These are phyloP conservation scores for Boeremia lycopersici DNA, from an alignment of 2,329 filamentous ascomycete species.

Conservation along the genomic window DNA sequence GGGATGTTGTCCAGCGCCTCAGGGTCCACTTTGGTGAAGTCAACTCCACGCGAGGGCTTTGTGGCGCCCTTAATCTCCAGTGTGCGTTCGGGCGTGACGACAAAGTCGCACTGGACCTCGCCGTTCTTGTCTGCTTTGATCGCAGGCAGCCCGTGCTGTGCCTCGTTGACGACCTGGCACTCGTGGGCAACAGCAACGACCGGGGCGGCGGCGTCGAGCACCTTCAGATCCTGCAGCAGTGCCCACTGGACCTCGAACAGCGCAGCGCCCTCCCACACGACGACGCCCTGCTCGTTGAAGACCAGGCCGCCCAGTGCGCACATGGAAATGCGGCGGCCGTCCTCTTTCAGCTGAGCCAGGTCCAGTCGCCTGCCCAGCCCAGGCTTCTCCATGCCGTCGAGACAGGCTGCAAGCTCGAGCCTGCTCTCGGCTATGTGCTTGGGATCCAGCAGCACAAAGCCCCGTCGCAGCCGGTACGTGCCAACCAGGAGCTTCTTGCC, in stretches of 20 bases:
- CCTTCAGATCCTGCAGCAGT: constrained; percentile 45
- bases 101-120: constrained; percentile 52
- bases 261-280: constrained; percentile 51
- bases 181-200: constrained; percentile 50
- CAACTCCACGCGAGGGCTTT: constrained; percentile 46
- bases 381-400: constrained; percentile 53
- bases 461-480: constrained; percentile 51
- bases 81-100: constrained; percentile 46
- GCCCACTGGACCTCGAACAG: constrained; percentile 55
- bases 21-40: constrained; percentile 47
- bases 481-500: constrained; percentile 52
- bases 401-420: constrained; percentile 44
- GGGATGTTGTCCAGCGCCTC: constrained; percentile 49
- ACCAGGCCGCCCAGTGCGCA: constrained; percentile 51
- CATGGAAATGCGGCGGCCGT: constrained; percentile 40
- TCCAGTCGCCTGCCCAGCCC: constrained; percentile 44
- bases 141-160: constrained; percentile 24
- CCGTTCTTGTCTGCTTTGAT: constrained; percentile 38
- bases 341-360: constrained; percentile 44
- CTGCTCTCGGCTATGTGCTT: constrained; percentile 33
- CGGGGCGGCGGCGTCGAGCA: constrained; percentile 32
- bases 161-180: constrained; percentile 51
- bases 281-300: constrained; percentile 48
- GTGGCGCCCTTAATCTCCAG: constrained; percentile 34
- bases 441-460: constrained; percentile 52